Percentiles rank a stretch among this genome's conserved stretches.
phyloP scores from a whole-genome alignment of 2,329 filamentous ascomycete genomes.

The Colletotrichum gloeosporioides region DNA sequence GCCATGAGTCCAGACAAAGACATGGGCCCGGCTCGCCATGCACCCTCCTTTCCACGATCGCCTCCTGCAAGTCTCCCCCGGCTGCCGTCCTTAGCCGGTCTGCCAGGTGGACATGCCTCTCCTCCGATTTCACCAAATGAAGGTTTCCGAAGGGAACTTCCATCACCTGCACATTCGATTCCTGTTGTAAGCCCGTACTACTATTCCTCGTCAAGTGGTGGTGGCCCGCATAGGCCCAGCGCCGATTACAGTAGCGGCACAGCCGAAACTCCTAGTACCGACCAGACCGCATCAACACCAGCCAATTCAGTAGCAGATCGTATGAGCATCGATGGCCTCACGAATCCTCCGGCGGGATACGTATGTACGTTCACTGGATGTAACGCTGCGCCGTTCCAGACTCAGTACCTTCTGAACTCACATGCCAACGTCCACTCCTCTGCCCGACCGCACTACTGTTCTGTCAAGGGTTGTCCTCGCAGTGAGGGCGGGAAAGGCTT shows the following conservation, averaged over 20 bases:
- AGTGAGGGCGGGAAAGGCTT: slow-evolving; percentile 71
- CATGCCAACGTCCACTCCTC: slow-evolving; percentile 77
- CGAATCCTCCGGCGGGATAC: slow-evolving; percentile 59
- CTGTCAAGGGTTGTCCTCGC: slow-evolving; percentile 66
- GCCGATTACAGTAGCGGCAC: slow-evolving; percentile 49
- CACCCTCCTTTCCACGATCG: slow-evolving; percentile 35
- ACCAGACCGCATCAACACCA: slow-evolving; percentile 49
- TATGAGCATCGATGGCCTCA: slow-evolving; percentile 65
- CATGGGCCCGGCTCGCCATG: slow-evolving; percentile 26
- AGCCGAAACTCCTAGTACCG: slow-evolving; percentile 52
- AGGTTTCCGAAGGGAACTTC: slow-evolving; percentile 47
- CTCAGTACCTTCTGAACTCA: slow-evolving; percentile 78
- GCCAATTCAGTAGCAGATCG: slow-evolving; percentile 51
- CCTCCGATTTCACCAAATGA: slow-evolving; percentile 59
- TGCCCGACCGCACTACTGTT: slow-evolving; percentile 69
- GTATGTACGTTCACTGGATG: slow-evolving; percentile 69
- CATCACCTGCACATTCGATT: slow-evolving; percentile 50
- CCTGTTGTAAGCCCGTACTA: slow-evolving; percentile 44
- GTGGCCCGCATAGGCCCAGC: slow-evolving; percentile 38
- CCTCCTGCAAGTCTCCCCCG: slow-evolving; percentile 37
- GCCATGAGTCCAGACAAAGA: slow-evolving; percentile 37
- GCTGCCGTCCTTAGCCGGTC: slow-evolving; percentile 31
- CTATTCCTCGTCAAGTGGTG: slow-evolving; percentile 35
- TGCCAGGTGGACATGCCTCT: slow-evolving; percentile 30
- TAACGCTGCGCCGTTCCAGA: slow-evolving; percentile 76